Evolutionary conservation across 768 basidiomycete genomes (phyloP).

Genomic region (Epithele typhae): DNA sequence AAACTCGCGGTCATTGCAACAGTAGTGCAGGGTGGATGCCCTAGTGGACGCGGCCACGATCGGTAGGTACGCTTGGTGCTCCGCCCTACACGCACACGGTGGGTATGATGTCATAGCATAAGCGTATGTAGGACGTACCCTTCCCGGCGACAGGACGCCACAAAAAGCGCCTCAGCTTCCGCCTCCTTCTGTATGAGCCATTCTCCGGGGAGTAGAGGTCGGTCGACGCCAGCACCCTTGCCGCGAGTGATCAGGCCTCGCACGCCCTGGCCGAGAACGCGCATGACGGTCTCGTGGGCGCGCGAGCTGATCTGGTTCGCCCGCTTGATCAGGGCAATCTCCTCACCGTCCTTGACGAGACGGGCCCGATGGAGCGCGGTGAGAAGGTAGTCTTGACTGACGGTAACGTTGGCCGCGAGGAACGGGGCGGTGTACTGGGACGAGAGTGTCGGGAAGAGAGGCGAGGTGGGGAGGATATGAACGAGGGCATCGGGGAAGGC

Average conservation of each 20-base stretch:
- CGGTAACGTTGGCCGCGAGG: slow-evolving; percentile 30
- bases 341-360: slow-evolving; percentile 68
- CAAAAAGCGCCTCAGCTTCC: slow-evolving; percentile 92
- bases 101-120: not conserved
- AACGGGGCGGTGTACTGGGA: slow-evolving; percentile 36
- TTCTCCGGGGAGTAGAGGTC: slow-evolving; percentile 64
- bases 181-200: slow-evolving; percentile 92
- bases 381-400: slow-evolving; percentile 64
- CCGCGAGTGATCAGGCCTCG: slow-evolving; percentile 47
- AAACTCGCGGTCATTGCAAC: slow-evolving; percentile 86
- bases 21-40: slow-evolving; percentile 91
- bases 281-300: slow-evolving; percentile 92
- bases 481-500: slow-evolving; percentile 52
- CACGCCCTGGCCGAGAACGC: slow-evolving; percentile 75
- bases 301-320: slow-evolving; percentile 86
- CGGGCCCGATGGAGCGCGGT: slow-evolving; percentile 77
- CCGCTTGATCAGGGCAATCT: slow-evolving; percentile 69
- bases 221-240: slow-evolving; percentile 33
- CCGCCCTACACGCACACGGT: slow-evolving; percentile 43
- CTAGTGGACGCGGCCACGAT: slow-evolving; percentile 86
- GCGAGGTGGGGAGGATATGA: slow-evolving; percentile 58
- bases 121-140: slow-evolving; percentile 48
- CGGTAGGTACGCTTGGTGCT: slow-evolving; percentile 88
- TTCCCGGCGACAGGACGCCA: slow-evolving; percentile 82
- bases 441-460: slow-evolving; percentile 50